These are phyloP conservation scores for Coemansia sp. DNA, from an alignment of 192 early-diverging fungal genomes.

Conservation along the genomic window DNA sequence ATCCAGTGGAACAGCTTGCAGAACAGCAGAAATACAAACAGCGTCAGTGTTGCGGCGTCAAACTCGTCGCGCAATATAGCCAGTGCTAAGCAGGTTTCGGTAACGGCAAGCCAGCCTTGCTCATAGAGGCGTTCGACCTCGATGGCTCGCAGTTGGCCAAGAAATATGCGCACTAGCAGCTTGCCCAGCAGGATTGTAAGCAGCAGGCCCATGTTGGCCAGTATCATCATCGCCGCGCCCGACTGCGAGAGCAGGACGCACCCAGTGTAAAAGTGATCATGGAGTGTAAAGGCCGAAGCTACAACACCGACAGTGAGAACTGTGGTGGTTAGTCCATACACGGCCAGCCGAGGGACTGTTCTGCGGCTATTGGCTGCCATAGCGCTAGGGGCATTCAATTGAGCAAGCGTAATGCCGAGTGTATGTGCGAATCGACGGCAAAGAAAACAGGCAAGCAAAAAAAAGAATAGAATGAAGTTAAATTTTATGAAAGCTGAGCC, in stretches of 20 bases:
- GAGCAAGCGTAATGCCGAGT: slow-evolving; percentile 1
- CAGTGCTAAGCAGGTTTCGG: slow-evolving; percentile 95
- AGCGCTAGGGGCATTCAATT: background rate
- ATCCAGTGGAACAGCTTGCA: slow-evolving; percentile 98
- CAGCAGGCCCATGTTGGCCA: slow-evolving; percentile 81
- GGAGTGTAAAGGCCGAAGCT: slow-evolving; percentile 66
- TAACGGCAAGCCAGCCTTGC: slow-evolving; percentile 95
- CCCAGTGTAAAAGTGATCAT: slow-evolving; percentile 87
- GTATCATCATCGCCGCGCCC: slow-evolving; percentile 83
- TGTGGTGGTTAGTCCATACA: slow-evolving; percentile 74
- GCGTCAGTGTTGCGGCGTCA: slow-evolving; percentile 79
- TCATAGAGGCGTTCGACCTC: slow-evolving; percentile 99
- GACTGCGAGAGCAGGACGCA: slow-evolving; percentile 90
- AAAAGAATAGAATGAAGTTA: background rate
- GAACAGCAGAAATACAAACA: slow-evolving; percentile 89
- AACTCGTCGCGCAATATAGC: slow-evolving; percentile 97
- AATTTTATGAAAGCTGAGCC: background rate
- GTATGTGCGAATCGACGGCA: background rate
- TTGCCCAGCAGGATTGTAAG: slow-evolving; percentile 81
- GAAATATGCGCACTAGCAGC: slow-evolving; percentile 79
- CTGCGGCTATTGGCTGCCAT: slow-evolving; percentile 38
- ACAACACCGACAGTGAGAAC: slow-evolving; percentile 68
- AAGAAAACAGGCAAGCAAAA: background rate
- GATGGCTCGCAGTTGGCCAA: slow-evolving; percentile 87
- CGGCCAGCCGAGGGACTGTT: slow-evolving; percentile 60